Conservation (phyloP, 306 rosid genomes). For the Hippophae gyantsensis region DNA sequence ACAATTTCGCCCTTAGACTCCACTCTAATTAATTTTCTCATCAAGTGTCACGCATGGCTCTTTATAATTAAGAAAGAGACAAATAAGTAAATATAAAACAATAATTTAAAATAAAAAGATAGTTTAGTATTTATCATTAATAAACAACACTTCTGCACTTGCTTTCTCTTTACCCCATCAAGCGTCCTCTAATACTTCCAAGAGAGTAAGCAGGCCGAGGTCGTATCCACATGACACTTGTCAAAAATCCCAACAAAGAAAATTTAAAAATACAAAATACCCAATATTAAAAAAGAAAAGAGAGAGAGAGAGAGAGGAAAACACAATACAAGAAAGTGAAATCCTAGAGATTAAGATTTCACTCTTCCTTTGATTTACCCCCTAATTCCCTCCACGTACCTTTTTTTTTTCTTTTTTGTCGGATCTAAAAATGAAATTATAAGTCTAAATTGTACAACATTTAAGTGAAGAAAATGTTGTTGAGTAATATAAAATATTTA, state of each 20-base stretch:
- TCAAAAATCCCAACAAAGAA: not conserved
- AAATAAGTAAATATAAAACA: too few species aligned
- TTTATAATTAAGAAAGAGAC: too few species aligned
- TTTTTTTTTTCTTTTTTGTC: too few species aligned
- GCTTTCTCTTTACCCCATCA: constrained; percentile 28
- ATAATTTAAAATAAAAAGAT: not conserved
- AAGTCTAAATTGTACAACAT: too few species aligned
- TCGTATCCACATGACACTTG: constrained; percentile 34
- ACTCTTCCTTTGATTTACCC: not conserved
- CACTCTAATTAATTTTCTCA: too few species aligned
- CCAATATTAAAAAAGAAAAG: constrained; percentile 2
- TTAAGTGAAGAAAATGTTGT: too few species aligned
- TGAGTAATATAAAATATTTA: not conserved
- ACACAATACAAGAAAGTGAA: constrained; percentile 19
- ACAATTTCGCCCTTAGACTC: too few species aligned
- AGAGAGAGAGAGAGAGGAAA: constrained; percentile 25
- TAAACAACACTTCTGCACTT: constrained; percentile 80
- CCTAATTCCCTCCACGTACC: too few species aligned
- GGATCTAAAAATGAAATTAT: too few species aligned
- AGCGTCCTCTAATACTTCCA: constrained; percentile 27
- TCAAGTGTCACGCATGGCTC: too few species aligned
- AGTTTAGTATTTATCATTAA: constrained; percentile 19
- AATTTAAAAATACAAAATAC: constrained; percentile 12
- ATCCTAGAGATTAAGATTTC: constrained; percentile 15
- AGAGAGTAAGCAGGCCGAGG: constrained; percentile 57